Evolutionary conservation across 805 yeast species (phyloP).

Genomic region (Maudiozyma bulderi): DNA sequence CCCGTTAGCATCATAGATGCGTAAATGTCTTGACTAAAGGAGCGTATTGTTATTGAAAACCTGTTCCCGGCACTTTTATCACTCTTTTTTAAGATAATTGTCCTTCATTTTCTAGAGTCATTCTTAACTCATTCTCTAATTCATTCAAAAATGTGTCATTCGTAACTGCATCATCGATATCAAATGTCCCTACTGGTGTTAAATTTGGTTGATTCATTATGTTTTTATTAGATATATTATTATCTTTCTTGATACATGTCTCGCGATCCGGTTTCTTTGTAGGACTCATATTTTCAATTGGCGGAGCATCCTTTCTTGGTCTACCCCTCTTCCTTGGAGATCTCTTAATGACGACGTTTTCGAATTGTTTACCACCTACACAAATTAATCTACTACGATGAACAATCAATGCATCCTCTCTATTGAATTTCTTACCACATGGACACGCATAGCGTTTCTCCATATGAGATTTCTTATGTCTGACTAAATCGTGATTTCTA

Average conservation of each 20-base stretch:
- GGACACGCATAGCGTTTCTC: constrained; percentile 66
- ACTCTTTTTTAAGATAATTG: not conserved
- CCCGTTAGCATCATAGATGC: too few species aligned
- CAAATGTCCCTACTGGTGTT: not conserved
- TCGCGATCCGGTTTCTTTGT: not conserved
- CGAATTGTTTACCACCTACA: constrained; percentile 46
- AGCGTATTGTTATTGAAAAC: too few species aligned
- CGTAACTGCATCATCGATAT: not conserved
- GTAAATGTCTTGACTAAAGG: too few species aligned
- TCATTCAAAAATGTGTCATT: not conserved
- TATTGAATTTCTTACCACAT: constrained; percentile 85
- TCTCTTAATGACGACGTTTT: constrained; percentile 22
- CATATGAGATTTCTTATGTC: constrained; percentile 82
- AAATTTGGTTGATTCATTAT: not conserved
- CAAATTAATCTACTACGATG: constrained; percentile 78
- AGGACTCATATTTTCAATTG: constrained; percentile 1
- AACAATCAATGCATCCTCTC: constrained; percentile 79
- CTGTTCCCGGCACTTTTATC: too few species aligned
- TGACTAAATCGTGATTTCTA: constrained; percentile 84
- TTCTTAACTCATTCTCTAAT: not conserved
- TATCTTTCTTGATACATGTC: not conserved
- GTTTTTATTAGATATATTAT: not conserved
- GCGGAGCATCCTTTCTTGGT: constrained; percentile 16
- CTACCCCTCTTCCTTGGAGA: constrained; percentile 26
- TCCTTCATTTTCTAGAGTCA: not conserved